Evolutionary conservation across 148 eudicot genomes (phyloP), one percentile per base, ranked within the genome.

Genomic region (Rhododendron kiyosumense): DNA sequence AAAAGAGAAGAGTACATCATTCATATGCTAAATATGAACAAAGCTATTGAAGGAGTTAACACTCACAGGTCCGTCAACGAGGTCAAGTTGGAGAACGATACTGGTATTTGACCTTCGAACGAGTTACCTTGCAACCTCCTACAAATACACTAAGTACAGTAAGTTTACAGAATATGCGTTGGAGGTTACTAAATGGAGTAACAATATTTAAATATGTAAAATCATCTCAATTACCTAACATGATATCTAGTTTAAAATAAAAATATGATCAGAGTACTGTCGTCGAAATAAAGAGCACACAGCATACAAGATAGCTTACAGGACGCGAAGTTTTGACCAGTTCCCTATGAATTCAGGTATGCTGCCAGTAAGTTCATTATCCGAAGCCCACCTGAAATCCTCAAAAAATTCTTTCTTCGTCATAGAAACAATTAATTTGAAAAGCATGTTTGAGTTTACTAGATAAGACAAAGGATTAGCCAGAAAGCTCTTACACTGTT

Each of bases 371-470:
- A 94, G 86, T 83, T 88, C 94, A 85, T 74, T 89, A 69, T 94
- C 98, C 11, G 96, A 92, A n/a, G 91, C 96, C 94, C 95, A 94
- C 90, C 99, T 96, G 91, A 88, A 84, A 84, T 18, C 61, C 20
- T 69, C 81, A 87, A 74, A 81, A 80, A 12, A 28, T 26, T 74
- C 7, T 73, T 83, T 69, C 15, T 84, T 84, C 4, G 30, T 13
- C 75, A 69, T 38, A 28, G 38, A 28, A 28, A 69, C 7, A 28
- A 69, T 28, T 69, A 69, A 3, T 69, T 69, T 28, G 75, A 28
- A 69, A 69, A 69, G 18, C 18, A 69, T 69, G 75, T 69, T 69
- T 5, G 30, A 69, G 75, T 69, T 69, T 30, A 30, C 75, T 38
- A 67, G 17, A 67, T 26, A 67, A 67, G 74, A 69, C 18, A 30